Evolutionary conservation across 345 rosid species (phyloP).

Genomic region (Eucalyptus caleyi): DNA sequence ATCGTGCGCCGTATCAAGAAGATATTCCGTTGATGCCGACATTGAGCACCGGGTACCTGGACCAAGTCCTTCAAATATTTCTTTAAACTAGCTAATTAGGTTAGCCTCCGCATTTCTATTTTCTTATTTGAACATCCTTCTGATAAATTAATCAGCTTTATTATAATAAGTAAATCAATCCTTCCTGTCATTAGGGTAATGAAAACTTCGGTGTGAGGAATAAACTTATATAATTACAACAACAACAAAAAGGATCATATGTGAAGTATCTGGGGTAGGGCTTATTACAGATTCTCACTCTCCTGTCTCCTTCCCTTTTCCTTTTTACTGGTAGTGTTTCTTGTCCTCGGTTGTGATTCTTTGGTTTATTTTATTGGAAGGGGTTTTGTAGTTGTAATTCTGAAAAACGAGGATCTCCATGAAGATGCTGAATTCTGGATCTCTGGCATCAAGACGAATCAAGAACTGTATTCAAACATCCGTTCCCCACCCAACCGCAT

Average conservation of each 20-base stretch:
- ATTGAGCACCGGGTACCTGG: constrained; percentile 16
- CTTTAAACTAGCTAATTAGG: not conserved
- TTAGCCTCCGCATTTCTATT: not conserved
- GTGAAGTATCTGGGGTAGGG: not conserved
- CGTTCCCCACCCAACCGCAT: not conserved
- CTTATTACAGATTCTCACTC: not conserved
- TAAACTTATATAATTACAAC: not conserved
- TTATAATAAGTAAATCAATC: not conserved
- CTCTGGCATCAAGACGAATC: not conserved
- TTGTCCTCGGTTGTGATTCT: not conserved
- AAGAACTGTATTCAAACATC: not conserved
- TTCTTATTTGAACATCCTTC: not conserved
- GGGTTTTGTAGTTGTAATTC: not conserved
- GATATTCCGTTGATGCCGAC: constrained; percentile 73
- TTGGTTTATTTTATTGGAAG: not conserved
- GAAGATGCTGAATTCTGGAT: not conserved
- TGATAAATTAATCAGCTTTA: not conserved
- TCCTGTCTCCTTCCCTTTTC: not conserved
- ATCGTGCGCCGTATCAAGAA: constrained; percentile 64
- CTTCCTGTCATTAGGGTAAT: not conserved
- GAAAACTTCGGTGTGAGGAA: not conserved
- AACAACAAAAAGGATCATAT: not conserved
- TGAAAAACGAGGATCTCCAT: not conserved
- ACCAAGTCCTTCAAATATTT: too few species aligned
- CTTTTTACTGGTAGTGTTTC: not conserved